Evolutionary conservation across 345 rosid genomes (phyloP), one percentile per base, ranked within the genome.

Genomic region (Citrus maxima): DNA sequence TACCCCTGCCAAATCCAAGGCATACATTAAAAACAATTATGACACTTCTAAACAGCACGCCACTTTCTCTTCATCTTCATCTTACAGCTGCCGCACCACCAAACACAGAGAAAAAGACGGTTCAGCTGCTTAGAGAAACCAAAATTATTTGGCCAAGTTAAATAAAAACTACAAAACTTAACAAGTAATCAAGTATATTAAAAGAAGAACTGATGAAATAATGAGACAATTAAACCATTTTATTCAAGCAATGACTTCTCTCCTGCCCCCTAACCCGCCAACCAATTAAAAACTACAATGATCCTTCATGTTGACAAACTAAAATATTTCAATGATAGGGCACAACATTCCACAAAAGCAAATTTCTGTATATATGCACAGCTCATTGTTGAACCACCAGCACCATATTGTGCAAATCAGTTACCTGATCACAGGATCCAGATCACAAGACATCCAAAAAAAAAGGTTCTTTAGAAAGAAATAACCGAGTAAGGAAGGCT

Each of bases 61-160:
- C 34, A 8, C 0, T 24, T 40, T 35, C 42, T 22, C 70, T 51
- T 63, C 59, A 42, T 42, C 51, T 42, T 42, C 54, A 28, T 59
- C 79, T 67, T 67, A 32, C 61, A 60, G 35, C 75, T 51, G 24
- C 74, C 14, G 82, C 74, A 74, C 38, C 35, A 54, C 24, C 68
- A 60, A 46, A 69, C 3, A 60, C 18, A 24, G 8, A 22, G 22
- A 67, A 13, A 67, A 37, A 37, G 59, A 37, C 14, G 24, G 16
- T 35, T 77, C 66, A 56, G 67, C 66, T 8, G 24, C 78, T 38
- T 27, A 46, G 27, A 67, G 12, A 34, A 80, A 27, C 42, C 30
- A 40, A 37, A 55, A 22, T 62, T 4, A 28, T 21, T 1, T 10
- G 60, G 19, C 56, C 46, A 51, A 67, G 68, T 30, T 63, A 12